Percentiles rank a stretch among this genome's conserved stretches.
phyloP scores from a whole-genome alignment of 2,329 filamentous ascomycete genomes.

The Trichoderma sp. region DNA sequence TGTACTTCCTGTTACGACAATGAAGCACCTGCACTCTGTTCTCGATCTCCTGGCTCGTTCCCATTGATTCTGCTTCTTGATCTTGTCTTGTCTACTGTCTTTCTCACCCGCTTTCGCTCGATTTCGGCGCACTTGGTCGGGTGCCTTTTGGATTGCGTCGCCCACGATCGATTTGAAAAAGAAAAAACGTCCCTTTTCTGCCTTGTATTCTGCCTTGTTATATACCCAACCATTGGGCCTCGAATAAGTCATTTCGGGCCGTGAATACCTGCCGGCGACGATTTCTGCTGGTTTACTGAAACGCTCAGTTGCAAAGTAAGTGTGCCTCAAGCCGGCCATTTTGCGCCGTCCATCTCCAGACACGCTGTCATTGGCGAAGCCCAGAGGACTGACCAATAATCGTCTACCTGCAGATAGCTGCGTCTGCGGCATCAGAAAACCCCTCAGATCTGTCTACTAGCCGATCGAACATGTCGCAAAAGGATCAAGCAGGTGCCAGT shows the following conservation, averaged over 20 bases:
- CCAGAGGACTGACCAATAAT: slow-evolving; percentile 20
- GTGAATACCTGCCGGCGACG: slow-evolving; percentile 44
- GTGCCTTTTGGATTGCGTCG: slow-evolving; percentile 14
- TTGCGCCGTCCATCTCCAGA: background rate
- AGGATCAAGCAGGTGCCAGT: slow-evolving; percentile 35
- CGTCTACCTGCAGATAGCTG: slow-evolving; percentile 49
- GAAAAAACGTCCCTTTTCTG: slow-evolving; percentile 21
- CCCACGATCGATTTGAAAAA: slow-evolving; percentile 8
- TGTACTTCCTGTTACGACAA: slow-evolving; percentile 53
- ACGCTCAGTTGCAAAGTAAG: slow-evolving; percentile 78
- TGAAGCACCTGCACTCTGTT: slow-evolving; percentile 58
- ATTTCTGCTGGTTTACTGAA: slow-evolving; percentile 55
- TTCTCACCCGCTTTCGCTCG: slow-evolving; percentile 25
- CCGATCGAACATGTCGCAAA: slow-evolving; percentile 20
- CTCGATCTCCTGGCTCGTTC: slow-evolving; percentile 54
- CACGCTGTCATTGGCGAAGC: slow-evolving; percentile 22
- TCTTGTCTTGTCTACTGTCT: slow-evolving; percentile 45
- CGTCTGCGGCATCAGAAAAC: slow-evolving; percentile 45
- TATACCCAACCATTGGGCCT: slow-evolving; percentile 5
- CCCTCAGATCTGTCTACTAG: slow-evolving; percentile 20
- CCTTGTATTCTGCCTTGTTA: slow-evolving; percentile 32
- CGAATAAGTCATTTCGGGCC: slow-evolving; percentile 33
- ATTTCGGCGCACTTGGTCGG: slow-evolving; percentile 19
- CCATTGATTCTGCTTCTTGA: slow-evolving; percentile 61
- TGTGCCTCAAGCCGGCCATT: slow-evolving; percentile 7